phyloP scores from a whole-genome alignment of 78 protist genomes.

The Chrysochromulina tobinii region DNA sequence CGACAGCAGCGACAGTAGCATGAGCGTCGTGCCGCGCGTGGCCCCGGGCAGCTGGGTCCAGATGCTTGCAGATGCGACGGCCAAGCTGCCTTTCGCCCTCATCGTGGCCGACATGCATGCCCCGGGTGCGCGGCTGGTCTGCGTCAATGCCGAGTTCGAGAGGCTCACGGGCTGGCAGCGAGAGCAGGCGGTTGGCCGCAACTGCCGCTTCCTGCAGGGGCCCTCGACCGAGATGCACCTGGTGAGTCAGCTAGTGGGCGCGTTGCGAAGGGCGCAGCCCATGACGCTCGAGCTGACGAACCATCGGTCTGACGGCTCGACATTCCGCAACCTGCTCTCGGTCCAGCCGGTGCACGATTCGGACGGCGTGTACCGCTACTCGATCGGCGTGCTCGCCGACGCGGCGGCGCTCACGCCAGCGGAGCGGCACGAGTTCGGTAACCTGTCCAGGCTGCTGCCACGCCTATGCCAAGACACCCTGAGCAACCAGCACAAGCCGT shows the following conservation, averaged over 20 bases:
- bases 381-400: background rate
- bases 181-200: background rate
- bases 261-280: background rate
- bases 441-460: no score
- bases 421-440: no score
- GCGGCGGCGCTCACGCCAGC: no score
- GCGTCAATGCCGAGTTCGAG: background rate
- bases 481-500: no score
- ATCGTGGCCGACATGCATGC: background rate
- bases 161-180: background rate
- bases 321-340: background rate
- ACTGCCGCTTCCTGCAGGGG: slow-evolving; percentile 43
- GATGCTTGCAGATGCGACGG: background rate
- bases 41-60: background rate
- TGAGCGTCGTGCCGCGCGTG: no score
- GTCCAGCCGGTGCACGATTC: slow-evolving; percentile 1
- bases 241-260: background rate
- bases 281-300: background rate
- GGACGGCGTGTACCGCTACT: background rate
- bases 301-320: background rate
- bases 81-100: background rate
- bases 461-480: no score
- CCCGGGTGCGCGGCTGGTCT: background rate
- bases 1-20: no score
- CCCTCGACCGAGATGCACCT: background rate